Base-by-base conservation (phyloP, 2,329 filamentous ascomycete genomes). In the Teratosphaeria destructans region DNA sequence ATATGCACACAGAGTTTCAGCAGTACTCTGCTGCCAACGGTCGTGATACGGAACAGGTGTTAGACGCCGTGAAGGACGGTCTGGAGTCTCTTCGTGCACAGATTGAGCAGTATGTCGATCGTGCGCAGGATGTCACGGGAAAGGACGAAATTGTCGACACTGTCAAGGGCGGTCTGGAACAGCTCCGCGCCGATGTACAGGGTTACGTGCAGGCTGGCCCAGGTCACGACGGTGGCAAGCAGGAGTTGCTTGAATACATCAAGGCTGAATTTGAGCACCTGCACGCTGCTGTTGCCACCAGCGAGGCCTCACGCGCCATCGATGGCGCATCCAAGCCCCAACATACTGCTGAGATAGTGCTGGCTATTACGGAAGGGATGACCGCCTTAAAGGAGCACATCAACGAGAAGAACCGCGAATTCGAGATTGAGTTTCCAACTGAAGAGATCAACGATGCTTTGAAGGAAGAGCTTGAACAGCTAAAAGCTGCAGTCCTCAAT, bases 41-140 rank as follows among this genome's bases (percentile, higher is more conserved):
- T 49, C 82, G 85, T 60, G 90, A 94, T 70, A 93, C 90, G 0
- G 91, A 96, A 72, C 90, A 96, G 71, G 85, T 95, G 12, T 79
- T 96, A 4, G 89, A 94, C 71, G 89, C 90, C 0, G 86, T 95
- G 52, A 93, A 90, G 66, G 90, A 95, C 70, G 91, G 91, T 0
- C 81, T 96, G 14, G 90, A 95, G 65, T 86, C 84, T 65, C 82
- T 97, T 6, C 85, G 90, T 11, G 76, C 79, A 12, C 88, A 95
- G 60, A 89, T 97, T 58, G 90, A 96, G 69, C 79, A 78, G 52
- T 95, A 95, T 65, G 85, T 94, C 60, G 86, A 92, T 67, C 85
- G 85, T 54, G 83, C 85, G 7, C 80, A 84, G 16, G 88, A 88
- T 61, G 80, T 83, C 1, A 81, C 85, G 1, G 83, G 83, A 23